phyloP scores from a whole-genome alignment of 768 basidiomycete species.

The Tricholoma flavovirens region DNA sequence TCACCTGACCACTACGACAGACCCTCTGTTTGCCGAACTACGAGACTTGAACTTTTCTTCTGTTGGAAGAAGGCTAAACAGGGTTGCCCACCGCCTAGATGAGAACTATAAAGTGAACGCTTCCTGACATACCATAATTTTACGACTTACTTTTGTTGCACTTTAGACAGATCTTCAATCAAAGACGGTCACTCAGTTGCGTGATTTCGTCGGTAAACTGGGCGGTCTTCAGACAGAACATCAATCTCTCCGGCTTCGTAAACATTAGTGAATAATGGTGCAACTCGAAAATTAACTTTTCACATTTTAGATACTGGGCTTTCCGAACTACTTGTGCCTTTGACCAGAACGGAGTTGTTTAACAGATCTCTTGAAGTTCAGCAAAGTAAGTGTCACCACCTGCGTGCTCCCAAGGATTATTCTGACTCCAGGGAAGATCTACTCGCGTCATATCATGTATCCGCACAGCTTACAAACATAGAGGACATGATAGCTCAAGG shows the following conservation, averaged over 20 bases:
- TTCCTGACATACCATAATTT: background rate
- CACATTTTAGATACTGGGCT: slow-evolving; percentile 75
- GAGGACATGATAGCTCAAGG: slow-evolving; percentile 90
- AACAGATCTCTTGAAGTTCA: slow-evolving; percentile 92
- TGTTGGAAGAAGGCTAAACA: slow-evolving; percentile 77
- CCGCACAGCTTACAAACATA: slow-evolving; percentile 75
- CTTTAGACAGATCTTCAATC: slow-evolving; percentile 74
- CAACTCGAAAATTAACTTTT: background rate
- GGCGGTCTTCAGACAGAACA: slow-evolving; percentile 92
- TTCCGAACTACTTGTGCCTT: slow-evolving; percentile 84
- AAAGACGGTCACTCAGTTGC: slow-evolving; percentile 85
- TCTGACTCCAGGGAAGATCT: slow-evolving; percentile 52
- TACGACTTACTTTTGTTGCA: background rate
- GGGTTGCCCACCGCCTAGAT: slow-evolving; percentile 78
- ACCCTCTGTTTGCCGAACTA: slow-evolving; percentile 77
- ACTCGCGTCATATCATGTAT: slow-evolving; percentile 86
- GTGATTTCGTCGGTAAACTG: slow-evolving; percentile 92
- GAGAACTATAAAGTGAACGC: slow-evolving; percentile 80
- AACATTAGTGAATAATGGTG: slow-evolving; percentile 20
- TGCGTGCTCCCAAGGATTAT: background rate
- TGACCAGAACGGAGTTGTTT: slow-evolving; percentile 83
- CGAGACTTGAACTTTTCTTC: slow-evolving; percentile 90
- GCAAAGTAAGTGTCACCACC: slow-evolving; percentile 59
- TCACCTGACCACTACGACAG: slow-evolving; percentile 68
- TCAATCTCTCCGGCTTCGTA: slow-evolving; percentile 83